These are phyloP conservation scores for Graphilbum fragrans DNA, from an alignment of 2,329 filamentous ascomycete species.

Conservation along the genomic window DNA sequence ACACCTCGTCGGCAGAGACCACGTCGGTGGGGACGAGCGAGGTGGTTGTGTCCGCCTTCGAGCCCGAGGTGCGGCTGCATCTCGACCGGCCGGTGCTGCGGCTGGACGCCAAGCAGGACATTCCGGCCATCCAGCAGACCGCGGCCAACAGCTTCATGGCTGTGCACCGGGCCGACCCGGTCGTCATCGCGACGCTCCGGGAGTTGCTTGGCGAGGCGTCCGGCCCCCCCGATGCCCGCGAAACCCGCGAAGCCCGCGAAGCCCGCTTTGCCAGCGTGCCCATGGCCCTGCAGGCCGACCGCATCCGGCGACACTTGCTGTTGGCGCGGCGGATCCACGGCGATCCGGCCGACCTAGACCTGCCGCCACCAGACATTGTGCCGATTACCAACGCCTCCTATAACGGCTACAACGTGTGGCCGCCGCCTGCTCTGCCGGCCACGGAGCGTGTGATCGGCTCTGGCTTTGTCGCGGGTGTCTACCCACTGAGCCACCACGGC, in stretches of 20 bases:
- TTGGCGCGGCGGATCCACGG: slow-evolving; percentile 45
- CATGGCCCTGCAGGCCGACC: slow-evolving; percentile 32
- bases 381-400: slow-evolving; percentile 18
- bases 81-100: slow-evolving; percentile 60
- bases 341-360: slow-evolving; percentile 20
- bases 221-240: too few relatives aligned
- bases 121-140: too few relatives aligned
- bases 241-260: not conserved
- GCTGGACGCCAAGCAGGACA: too few relatives aligned
- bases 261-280: slow-evolving; percentile 16
- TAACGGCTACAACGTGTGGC: slow-evolving; percentile 56
- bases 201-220: too few relatives aligned
- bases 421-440: slow-evolving; percentile 58
- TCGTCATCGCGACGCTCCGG: too few relatives aligned
- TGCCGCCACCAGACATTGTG: too few relatives aligned
- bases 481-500: slow-evolving; percentile 16
- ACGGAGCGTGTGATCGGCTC: slow-evolving; percentile 34
- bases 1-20: slow-evolving; percentile 51
- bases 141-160: too few relatives aligned
- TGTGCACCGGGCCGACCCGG: too few relatives aligned
- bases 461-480: slow-evolving; percentile 13
- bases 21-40: slow-evolving; percentile 14
- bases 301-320: slow-evolving; percentile 54
- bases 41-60: slow-evolving; percentile 61
- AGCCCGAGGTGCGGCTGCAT: slow-evolving; percentile 59